Evolutionary conservation across 2,329 filamentous ascomycete species (phyloP).

Genomic region (Sporothrix globosa): DNA sequence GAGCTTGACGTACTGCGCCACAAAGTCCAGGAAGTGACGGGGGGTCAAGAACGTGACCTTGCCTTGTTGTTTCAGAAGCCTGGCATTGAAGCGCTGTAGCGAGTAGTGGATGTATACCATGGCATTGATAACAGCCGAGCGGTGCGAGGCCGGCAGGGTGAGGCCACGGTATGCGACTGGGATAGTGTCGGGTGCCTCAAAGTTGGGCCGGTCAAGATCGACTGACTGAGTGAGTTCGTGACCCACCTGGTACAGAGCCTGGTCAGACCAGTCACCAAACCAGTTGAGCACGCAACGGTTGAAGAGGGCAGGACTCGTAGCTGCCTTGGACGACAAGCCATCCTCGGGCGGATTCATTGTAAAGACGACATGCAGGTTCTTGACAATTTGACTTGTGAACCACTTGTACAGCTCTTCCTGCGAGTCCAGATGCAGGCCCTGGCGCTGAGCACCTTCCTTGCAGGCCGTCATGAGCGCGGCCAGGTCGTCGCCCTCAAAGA

Average conservation of each 20-base stretch:
- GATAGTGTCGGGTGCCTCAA: conserved; percentile 84
- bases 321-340: conserved; percentile 91
- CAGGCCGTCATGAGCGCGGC: conserved; percentile 99
- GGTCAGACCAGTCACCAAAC: conserved; percentile 99
- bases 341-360: conserved; percentile 99
- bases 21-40: conserved; percentile 96
- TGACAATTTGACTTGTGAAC: conserved; percentile 99
- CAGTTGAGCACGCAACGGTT: conserved; percentile 99
- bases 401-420: conserved; percentile 99
- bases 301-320: conserved; percentile 96
- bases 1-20: conserved; percentile 94
- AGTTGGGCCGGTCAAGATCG: conserved; percentile 87
- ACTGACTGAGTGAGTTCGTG: conserved; percentile 95
- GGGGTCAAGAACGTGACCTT: conserved; percentile 92
- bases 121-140: conserved; percentile 90
- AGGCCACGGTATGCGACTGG: conserved; percentile 90
- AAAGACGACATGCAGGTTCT: conserved; percentile 98
- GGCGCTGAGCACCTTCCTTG: conserved; percentile 95
- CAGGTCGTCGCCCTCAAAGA: conserved; percentile 99
- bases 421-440: conserved; percentile 92
- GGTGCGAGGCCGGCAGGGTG: conserved; percentile 80
- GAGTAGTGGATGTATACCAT: conserved; percentile 99
- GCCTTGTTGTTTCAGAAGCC: conserved; percentile 87
- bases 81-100: conserved; percentile 83
- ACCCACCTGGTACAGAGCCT: conserved; percentile 96